Base-by-base conservation (phyloP, 129 eudicot species). In the Saposhnikovia divaricata region DNA sequence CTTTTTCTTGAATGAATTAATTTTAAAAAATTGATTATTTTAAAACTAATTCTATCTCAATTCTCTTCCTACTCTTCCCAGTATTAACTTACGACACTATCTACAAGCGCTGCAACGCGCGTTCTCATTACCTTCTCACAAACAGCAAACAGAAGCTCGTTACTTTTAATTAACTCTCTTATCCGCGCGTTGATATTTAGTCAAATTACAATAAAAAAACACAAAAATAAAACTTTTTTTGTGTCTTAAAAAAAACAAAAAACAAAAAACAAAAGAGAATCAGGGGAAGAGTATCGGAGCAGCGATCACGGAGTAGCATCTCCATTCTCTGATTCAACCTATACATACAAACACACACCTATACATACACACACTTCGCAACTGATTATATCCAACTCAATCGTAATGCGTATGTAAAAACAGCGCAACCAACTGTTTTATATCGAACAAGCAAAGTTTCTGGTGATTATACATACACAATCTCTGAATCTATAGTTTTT, bases 221-320 rank as follows among this genome's bases (percentile, higher is more conserved):
- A 5, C 0, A 0, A 55, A 53, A n/a, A 61, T 61, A 25, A n/a
- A 61, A 9, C 5, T 3, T 9, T n/a, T 61, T 61, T n/a, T 61
- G 13, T 61, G 31, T 25, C 13, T 88, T 61, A 82, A 43, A 72
- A 77, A 75, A 78, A 83, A 44, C 76, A 82, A 84, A 79, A 80
- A 81, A 84, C 42, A 79, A 84, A 82, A 79, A 34, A 31, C 34
- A 31, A 31, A 31, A 31, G 74, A 77, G 63, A 78, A 75, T 75
- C 74, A 63, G 75, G 40, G 50, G 43, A 2, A 73, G 55, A 73
- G 88, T 82, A 79, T 82, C 85, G 89, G 75, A 79, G 86, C 83
- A 81, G 68, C 83, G 93, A 91, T 91, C 97, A 83, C 86, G 82
- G 86, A 84, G 81, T 1, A 80, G 72, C 25, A 74, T 82, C 88